Evolutionary conservation across 164 flowering plant genomes (phyloP), one percentile per base, ranked within the genome.

Genomic region (Stephania cephalantha): DNA sequence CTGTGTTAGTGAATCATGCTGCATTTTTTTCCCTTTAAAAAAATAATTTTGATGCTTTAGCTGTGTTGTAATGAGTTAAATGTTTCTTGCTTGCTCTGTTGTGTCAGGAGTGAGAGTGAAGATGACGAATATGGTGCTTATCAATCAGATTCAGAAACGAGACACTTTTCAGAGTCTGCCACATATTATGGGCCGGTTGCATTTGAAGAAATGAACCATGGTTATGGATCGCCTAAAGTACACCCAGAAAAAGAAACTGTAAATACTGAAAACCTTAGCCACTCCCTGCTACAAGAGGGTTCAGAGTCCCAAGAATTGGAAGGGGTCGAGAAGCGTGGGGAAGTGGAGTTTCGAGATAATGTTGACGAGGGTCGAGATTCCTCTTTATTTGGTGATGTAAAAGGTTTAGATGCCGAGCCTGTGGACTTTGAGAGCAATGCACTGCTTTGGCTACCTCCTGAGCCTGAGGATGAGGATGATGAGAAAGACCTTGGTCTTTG

Each of bases 361-460:
- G 80, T 73, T 58, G 85, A 85, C 68, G 90, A 83, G 30, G 67
- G 82, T 81, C 88, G 85, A 66, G 68, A 84, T 63, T 81, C 93
- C 42, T 86, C 96, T 68, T 15, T 87, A 29, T 87, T 85, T 84
- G 80, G 81, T 71, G 80, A 80, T 71, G 73, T 79, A 30, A 89
- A 85, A 67, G 86, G 82, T 79, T 76, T 78, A 35, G 83, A 86
- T 55, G 72, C 84, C 35, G 98, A 91, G 72, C 92, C 95, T 75
- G 95, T 96, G 66, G 99, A 93, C 85, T 93, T 90, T 84, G 99
- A 96, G 81, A 96, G 88, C 73, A 94, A 91, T 84, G 95, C 94
- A 74, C 79, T 91, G 48, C 87, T 96, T 11, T 96, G 99, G 99
- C 86, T 94, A 66, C 99, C 97, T 29, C 99, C 99, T 65, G 97